Conservation (phyloP, 2,329 filamentous ascomycete genomes). For the Tolypocladium nubicola region DNA sequence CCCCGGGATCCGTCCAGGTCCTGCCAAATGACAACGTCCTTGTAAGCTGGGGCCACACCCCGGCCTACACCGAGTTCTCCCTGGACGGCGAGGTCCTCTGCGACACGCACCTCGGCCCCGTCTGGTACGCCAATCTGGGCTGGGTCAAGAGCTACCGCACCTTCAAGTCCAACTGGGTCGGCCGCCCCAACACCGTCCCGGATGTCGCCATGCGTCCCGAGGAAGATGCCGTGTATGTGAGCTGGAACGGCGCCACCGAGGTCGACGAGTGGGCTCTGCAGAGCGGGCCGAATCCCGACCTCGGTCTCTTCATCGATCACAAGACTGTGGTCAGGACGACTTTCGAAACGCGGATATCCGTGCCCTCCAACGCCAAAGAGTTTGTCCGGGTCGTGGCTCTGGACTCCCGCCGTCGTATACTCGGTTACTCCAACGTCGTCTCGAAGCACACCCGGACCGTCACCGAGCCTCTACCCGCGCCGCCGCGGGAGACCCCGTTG, state of each 20-base stretch:
- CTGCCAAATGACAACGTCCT: constrained; percentile 39
- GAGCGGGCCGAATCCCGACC: constrained; percentile 6
- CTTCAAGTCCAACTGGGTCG: constrained; percentile 43
- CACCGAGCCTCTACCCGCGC: background rate
- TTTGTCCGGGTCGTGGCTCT: constrained; percentile 11
- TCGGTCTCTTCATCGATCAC: constrained; percentile 6
- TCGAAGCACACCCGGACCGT: background rate
- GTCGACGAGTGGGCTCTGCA: constrained; percentile 29
- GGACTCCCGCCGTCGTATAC: constrained; percentile 3
- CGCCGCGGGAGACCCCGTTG: background rate
- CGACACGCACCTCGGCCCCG: constrained; percentile 35
- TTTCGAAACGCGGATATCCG: constrained; percentile 11
- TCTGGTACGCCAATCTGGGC: constrained; percentile 20
- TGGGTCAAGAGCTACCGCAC: constrained; percentile 41
- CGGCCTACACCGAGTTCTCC: constrained; percentile 35
- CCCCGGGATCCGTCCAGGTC: constrained; percentile 36
- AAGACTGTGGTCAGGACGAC: constrained; percentile 5
- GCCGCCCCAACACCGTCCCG: constrained; percentile 23
- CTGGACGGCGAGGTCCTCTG: constrained; percentile 39
- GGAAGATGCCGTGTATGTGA: constrained; percentile 30
- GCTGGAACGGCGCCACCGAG: constrained; percentile 43
- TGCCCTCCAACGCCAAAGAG: constrained; percentile 7
- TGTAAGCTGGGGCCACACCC: constrained; percentile 45
- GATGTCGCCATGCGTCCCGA: constrained; percentile 12
- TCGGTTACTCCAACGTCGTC: background rate